phyloP scores from a whole-genome alignment of 257 asterid species.

The Nicotiana paniculata region DNA sequence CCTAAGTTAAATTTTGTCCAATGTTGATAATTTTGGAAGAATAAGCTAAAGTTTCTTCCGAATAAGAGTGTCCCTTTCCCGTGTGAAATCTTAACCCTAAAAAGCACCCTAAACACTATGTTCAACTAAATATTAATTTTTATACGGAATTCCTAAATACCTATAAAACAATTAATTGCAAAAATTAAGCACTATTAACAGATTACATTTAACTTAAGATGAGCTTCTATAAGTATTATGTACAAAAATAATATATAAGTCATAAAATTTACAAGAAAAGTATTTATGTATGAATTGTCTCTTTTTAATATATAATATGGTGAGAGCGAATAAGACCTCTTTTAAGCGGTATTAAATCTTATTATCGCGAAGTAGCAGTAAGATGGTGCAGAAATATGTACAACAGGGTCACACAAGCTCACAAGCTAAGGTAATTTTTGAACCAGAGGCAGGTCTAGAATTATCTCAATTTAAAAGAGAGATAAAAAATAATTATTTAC shows the following conservation, averaged over 20 bases:
- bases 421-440: not conserved
- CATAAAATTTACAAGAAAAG: not conserved
- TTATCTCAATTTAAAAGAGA: not conserved
- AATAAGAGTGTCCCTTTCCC: not conserved
- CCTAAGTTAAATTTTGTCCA: not conserved
- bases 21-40: not conserved
- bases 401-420: not conserved
- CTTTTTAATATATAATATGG: not conserved
- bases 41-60: not conserved
- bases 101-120: not conserved
- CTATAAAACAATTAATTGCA: not conserved
- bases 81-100: not conserved
- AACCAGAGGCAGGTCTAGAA: not conserved
- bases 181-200: not conserved
- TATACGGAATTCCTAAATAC: not conserved
- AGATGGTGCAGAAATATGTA: not conserved
- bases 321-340: not conserved
- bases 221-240: not conserved
- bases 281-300: not conserved
- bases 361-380: not conserved
- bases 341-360: not conserved
- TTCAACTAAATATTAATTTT: not conserved
- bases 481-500: not conserved
- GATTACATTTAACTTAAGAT: not conserved
- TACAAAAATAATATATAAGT: not conserved